Evolutionary conservation across 177 flowering plant species (phyloP).

Genomic region (Telopea speciosissima): DNA sequence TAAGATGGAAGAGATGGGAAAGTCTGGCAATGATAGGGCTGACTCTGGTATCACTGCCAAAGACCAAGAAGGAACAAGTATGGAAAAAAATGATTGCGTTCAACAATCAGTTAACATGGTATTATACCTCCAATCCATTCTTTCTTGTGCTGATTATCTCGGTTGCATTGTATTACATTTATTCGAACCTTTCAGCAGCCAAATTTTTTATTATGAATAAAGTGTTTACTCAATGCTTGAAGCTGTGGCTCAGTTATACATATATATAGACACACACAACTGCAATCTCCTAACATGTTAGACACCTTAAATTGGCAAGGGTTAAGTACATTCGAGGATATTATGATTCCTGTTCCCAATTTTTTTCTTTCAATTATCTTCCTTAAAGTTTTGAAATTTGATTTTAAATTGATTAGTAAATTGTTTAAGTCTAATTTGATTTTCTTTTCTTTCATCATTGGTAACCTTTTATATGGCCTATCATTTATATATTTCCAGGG

Average conservation of each 20-base stretch:
- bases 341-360: not conserved
- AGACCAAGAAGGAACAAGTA: constrained; percentile 15
- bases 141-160: not conserved
- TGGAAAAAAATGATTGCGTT: constrained; percentile 19
- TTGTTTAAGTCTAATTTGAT: not conserved
- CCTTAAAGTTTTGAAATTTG: not conserved
- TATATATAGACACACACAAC: too few relatives aligned
- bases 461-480: not conserved
- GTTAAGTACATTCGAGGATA: too few relatives aligned
- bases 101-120: constrained; percentile 34
- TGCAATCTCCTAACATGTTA: not conserved
- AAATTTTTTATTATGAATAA: not conserved
- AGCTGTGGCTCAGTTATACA: too few relatives aligned
- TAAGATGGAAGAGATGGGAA: constrained; percentile 24
- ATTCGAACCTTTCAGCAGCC: not conserved
- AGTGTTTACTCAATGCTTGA: not conserved
- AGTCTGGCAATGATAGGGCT: constrained; percentile 21
- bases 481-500: not conserved
- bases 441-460: not conserved
- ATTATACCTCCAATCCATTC: constrained; percentile 1
- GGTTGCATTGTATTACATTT: not conserved
- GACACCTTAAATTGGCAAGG: too few relatives aligned
- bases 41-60: constrained; percentile 10
- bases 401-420: not conserved
- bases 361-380: not conserved